Evolutionary conservation across 2,329 filamentous ascomycete genomes (phyloP).

Genomic region (Fusarium sp.): DNA sequence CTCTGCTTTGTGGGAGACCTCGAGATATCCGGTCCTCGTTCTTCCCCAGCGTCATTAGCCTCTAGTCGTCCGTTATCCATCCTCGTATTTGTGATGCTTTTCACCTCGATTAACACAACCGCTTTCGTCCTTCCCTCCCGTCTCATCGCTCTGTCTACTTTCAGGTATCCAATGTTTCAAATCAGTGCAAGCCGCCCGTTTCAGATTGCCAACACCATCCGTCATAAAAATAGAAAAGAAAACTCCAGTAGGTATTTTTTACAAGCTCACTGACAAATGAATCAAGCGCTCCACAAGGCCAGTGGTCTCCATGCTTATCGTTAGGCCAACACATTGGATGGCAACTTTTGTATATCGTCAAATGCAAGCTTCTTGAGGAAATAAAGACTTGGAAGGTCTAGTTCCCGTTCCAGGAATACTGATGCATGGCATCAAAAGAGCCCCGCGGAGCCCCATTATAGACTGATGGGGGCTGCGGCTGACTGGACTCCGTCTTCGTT

Average conservation of each 20-base stretch:
- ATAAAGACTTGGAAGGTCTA: slow-evolving; percentile 46
- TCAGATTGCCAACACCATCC: slow-evolving; percentile 47
- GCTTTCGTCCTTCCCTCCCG: slow-evolving; percentile 9
- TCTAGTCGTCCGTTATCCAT: slow-evolving; percentile 37
- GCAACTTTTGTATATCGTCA: slow-evolving; percentile 42
- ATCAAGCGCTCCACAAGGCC: slow-evolving; percentile 38
- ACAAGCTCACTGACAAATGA: slow-evolving; percentile 47
- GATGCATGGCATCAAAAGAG: slow-evolving; percentile 64
- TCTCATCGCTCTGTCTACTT: slow-evolving; percentile 36
- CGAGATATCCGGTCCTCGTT: slow-evolving; percentile 21
- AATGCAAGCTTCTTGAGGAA: slow-evolving; percentile 32
- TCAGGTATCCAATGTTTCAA: slow-evolving; percentile 39
- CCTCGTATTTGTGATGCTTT: slow-evolving; percentile 31
- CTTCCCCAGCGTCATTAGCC: slow-evolving; percentile 27
- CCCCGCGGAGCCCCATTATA: slow-evolving; percentile 58
- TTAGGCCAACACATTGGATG: slow-evolving; percentile 37
- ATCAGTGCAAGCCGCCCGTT: slow-evolving; percentile 43
- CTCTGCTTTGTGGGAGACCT: slow-evolving; percentile 23
- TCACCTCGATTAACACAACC: slow-evolving; percentile 30
- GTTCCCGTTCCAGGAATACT: slow-evolving; percentile 70
- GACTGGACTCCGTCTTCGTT: slow-evolving; percentile 55
- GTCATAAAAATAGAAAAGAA: slow-evolving; percentile 37
- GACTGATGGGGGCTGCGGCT: slow-evolving; percentile 56
- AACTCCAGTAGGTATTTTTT: slow-evolving; percentile 45
- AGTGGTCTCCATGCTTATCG: slow-evolving; percentile 44